Conservation (phyloP, 768 basidiomycete species). For the Leucocoprinus birnbaumii region DNA sequence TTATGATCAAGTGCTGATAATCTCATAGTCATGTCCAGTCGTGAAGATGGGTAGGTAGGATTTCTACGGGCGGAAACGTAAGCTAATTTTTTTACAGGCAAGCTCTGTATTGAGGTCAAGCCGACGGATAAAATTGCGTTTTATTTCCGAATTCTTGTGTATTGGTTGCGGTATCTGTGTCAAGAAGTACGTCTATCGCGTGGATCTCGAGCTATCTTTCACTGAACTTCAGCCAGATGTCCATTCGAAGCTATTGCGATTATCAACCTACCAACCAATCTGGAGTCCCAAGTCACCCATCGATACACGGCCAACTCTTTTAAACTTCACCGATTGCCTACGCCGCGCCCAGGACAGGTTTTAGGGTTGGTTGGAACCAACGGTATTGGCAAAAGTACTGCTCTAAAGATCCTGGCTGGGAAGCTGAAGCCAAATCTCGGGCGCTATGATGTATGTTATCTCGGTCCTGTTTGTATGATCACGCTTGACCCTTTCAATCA, state of each 20-base stretch:
- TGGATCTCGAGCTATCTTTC: background rate
- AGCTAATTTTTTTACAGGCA: slow-evolving; percentile 49
- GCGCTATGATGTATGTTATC: slow-evolving; percentile 78
- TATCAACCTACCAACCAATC: slow-evolving; percentile 97
- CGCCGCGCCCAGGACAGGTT: slow-evolving; percentile 95
- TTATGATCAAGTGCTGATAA: slow-evolving; percentile 16
- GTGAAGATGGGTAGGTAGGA: slow-evolving; percentile 85
- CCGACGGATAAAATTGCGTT: slow-evolving; percentile 94
- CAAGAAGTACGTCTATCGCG: slow-evolving; percentile 74
- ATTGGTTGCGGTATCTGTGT: slow-evolving; percentile 99
- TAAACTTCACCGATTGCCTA: slow-evolving; percentile 97
- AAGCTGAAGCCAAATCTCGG: slow-evolving; percentile 98
- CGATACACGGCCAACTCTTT: slow-evolving; percentile 98
- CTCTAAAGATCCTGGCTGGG: slow-evolving; percentile 93
- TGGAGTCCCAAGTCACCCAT: slow-evolving; percentile 95
- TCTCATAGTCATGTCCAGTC: slow-evolving; percentile 71
- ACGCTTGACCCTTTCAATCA: background rate
- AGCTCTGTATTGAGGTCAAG: slow-evolving; percentile 98
- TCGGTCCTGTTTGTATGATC: background rate
- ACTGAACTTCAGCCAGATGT: slow-evolving; percentile 53
- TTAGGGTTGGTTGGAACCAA: slow-evolving; percentile 99
- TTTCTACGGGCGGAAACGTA: background rate
- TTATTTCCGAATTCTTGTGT: slow-evolving; percentile 98
- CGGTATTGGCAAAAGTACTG: slow-evolving; percentile 99
- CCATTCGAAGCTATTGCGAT: slow-evolving; percentile 99